phyloP scores from a whole-genome alignment of 2,329 filamentous ascomycete genomes.

The Teratosphaeria zuluensis region DNA sequence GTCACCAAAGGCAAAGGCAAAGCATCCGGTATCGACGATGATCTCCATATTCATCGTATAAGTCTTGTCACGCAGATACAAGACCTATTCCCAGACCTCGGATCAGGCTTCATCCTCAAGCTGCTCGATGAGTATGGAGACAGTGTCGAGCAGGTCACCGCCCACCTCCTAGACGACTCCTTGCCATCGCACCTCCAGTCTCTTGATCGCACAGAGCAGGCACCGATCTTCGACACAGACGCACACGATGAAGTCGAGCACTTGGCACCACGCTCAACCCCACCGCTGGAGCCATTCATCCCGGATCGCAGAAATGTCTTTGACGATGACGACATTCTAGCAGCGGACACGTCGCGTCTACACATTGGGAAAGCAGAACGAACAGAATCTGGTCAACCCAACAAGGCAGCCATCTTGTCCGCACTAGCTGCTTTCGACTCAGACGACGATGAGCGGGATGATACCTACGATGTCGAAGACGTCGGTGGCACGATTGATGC shows the following conservation, averaged over 20 bases:
- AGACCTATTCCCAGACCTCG: conserved; percentile 82
- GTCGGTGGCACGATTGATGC: conserved; percentile 81
- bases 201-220: conserved; percentile 54
- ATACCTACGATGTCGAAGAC: conserved; percentile 89
- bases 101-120: conserved; percentile 69
- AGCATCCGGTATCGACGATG: conserved; percentile 29
- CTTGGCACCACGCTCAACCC: conserved; percentile 50
- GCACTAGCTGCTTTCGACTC: conserved; percentile 83
- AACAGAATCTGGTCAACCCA: conserved; percentile 54
- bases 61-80: conserved; percentile 83
- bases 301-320: conserved; percentile 62
- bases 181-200: conserved; percentile 58
- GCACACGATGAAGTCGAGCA: conserved; percentile 21
- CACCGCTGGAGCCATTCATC: conserved; percentile 25
- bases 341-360: conserved; percentile 55
- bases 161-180: conserved; percentile 69
- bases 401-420: conserved; percentile 79
- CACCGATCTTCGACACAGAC: conserved; percentile 35
- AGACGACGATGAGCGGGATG: conserved; percentile 92
- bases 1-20: conserved; percentile 61
- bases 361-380: conserved; percentile 60
- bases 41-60: conserved; percentile 69
- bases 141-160: conserved; percentile 67
- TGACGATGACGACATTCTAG: conserved; percentile 68
- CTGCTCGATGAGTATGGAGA: conserved; percentile 72